phyloP scores from a whole-genome alignment of 345 rosid genomes.

The Camelina hispida region DNA sequence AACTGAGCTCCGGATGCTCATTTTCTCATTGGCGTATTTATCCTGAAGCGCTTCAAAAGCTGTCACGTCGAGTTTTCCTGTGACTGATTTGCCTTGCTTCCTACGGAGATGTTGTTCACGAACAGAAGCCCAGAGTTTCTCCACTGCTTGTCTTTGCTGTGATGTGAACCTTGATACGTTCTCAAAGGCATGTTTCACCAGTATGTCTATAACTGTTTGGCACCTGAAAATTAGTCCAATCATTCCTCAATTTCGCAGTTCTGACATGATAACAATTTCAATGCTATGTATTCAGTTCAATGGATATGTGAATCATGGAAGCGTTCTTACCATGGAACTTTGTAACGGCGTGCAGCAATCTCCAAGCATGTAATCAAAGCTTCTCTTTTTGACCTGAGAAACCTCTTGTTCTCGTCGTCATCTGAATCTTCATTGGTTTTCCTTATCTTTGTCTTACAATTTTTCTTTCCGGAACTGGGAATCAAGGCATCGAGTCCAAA shows the following conservation, averaged over 20 bases:
- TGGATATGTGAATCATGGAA: neutral
- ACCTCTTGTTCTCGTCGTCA: constrained; percentile 59
- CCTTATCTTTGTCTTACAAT: constrained; percentile 60
- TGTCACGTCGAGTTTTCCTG: constrained; percentile 88
- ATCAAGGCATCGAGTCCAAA: constrained; percentile 89
- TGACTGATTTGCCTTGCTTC: constrained; percentile 92
- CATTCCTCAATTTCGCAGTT: constrained; percentile 12
- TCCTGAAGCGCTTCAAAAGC: constrained; percentile 91
- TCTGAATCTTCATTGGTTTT: constrained; percentile 59
- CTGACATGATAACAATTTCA: constrained; percentile 19
- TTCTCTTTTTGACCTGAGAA: constrained; percentile 78
- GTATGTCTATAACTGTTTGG: constrained; percentile 92
- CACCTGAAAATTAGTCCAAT: constrained; percentile 62
- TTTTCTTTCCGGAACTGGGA: constrained; percentile 61
- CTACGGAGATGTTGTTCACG: constrained; percentile 78
- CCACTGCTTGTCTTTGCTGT: constrained; percentile 81
- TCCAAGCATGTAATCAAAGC: constrained; percentile 86
- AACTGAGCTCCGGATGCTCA: constrained; percentile 84
- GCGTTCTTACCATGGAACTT: constrained; percentile 68
- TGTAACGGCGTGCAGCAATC: constrained; percentile 91
- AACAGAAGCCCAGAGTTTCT: constrained; percentile 86
- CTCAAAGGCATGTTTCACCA: constrained; percentile 92
- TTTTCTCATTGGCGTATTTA: constrained; percentile 82
- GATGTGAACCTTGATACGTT: constrained; percentile 79
- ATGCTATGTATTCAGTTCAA: neutral